These are phyloP conservation scores for Coniochaeta sp. DNA, from an alignment of 2,329 filamentous ascomycete species.

Conservation along the genomic window DNA sequence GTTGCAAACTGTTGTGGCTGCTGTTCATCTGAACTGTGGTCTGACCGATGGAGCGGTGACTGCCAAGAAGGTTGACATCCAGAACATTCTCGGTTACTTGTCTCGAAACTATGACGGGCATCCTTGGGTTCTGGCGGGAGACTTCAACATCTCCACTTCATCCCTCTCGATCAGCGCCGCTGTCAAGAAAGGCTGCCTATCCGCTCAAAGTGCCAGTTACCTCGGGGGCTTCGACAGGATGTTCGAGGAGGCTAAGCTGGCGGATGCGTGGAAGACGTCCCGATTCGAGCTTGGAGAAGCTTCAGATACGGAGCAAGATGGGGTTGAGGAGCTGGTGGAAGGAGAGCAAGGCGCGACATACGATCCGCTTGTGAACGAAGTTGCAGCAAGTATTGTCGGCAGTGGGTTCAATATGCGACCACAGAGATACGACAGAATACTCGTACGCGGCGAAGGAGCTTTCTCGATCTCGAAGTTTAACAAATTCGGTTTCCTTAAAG, in stretches of 20 bases:
- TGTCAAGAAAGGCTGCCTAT: conserved; percentile 44
- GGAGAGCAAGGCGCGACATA: conserved; percentile 62
- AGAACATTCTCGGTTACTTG: conserved; percentile 40
- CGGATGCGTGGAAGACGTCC: conserved; percentile 44
- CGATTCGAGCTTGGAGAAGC: conserved; percentile 35
- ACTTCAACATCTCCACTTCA: conserved; percentile 60
- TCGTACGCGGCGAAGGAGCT: conserved; percentile 36
- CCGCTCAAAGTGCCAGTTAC: conserved; percentile 33
- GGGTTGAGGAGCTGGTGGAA: conserved; percentile 32
- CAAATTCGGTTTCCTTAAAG: conserved; percentile 44
- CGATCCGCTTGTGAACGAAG: conserved; percentile 47
- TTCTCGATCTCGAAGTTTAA: conserved; percentile 42
- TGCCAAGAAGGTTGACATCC: conserved; percentile 49
- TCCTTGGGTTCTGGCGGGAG: conserved; percentile 52
- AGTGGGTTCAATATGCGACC: conserved; percentile 44
- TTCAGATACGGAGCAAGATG: conserved; percentile 23
- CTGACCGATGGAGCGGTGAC: conserved; percentile 50
- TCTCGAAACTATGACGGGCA: conserved; percentile 28
- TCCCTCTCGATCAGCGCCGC: conserved; percentile 45
- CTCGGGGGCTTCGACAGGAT: conserved; percentile 38
- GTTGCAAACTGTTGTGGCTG: conserved; percentile 40
- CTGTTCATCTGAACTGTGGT: conserved; percentile 55
- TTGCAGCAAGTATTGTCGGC: conserved; percentile 44
- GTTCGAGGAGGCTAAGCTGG: conserved; percentile 36
- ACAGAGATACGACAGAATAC: conserved; percentile 59